phyloP scores from a whole-genome alignment of 2,329 filamentous ascomycete species.

The Talaromyces albobiverticillius region DNA sequence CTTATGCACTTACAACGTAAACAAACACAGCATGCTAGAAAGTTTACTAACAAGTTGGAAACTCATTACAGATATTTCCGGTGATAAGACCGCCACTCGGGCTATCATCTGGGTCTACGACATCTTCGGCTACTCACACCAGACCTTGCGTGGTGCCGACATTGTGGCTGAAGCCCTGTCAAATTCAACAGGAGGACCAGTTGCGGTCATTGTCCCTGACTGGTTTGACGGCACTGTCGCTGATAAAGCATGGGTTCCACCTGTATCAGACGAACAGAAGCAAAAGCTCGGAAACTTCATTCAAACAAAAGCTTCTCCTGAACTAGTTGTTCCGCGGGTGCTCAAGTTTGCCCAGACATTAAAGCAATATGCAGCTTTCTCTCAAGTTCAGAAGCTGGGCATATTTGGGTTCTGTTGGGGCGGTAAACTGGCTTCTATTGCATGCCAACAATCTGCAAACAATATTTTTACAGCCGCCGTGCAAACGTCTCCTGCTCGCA shows the following conservation, averaged over 20 bases:
- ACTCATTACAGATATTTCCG: slow-evolving; percentile 5
- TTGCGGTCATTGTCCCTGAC: slow-evolving; percentile 37
- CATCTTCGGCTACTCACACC: slow-evolving; percentile 64
- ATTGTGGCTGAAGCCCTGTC: slow-evolving; percentile 26
- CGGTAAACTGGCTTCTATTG: slow-evolving; percentile 54
- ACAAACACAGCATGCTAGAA: neutral
- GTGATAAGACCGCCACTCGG: slow-evolving; percentile 7
- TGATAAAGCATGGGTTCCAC: slow-evolving; percentile 53
- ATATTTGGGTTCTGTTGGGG: slow-evolving; percentile 69
- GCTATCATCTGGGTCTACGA: slow-evolving; percentile 37
- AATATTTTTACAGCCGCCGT: slow-evolving; percentile 9
- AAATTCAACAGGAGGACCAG: slow-evolving; percentile 30
- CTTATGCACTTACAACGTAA: neutral
- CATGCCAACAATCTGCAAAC: slow-evolving; percentile 5
- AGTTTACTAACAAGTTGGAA: neutral
- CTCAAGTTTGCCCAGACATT: slow-evolving; percentile 42
- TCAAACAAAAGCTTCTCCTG: slow-evolving; percentile 36
- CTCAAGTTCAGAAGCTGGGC: slow-evolving; percentile 58
- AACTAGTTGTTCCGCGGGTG: slow-evolving; percentile 29
- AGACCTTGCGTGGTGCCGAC: slow-evolving; percentile 69
- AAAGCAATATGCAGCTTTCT: slow-evolving; percentile 44
- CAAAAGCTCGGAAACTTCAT: slow-evolving; percentile 60
- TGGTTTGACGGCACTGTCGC: slow-evolving; percentile 45
- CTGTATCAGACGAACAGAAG: slow-evolving; percentile 63
- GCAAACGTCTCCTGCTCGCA: slow-evolving; percentile 11